phyloP scores from a whole-genome alignment of 2,329 filamentous ascomycete species.

The Aureobasidium pullulans region DNA sequence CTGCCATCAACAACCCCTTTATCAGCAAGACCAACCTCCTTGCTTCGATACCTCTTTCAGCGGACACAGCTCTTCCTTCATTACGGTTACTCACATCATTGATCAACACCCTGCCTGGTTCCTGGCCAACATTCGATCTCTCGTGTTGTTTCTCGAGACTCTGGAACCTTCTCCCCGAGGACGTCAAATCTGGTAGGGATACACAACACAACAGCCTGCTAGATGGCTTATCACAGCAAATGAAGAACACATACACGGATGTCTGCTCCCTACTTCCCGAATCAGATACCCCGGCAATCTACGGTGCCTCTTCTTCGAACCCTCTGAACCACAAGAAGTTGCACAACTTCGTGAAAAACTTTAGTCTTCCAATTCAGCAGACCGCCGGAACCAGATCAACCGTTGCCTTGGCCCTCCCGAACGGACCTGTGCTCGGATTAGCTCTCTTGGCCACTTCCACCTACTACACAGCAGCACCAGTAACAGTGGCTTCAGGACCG shows the following conservation, averaged over 20 bases:
- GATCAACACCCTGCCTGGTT: constrained; percentile 18
- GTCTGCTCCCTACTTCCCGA: constrained; percentile 23
- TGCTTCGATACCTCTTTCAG: constrained; percentile 12
- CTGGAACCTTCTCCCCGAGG: constrained; percentile 33
- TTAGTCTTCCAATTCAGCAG: constrained; percentile 21
- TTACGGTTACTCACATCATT: constrained; percentile 22
- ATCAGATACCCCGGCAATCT: constrained; percentile 21
- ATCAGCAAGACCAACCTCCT: constrained; percentile 2
- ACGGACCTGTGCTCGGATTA: constrained; percentile 47
- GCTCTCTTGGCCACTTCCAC: constrained; percentile 43
- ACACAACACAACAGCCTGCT: constrained; percentile 17
- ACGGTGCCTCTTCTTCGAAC: constrained; percentile 24
- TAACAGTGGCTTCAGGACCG: constrained; percentile 40
- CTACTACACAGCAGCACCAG: constrained; percentile 46
- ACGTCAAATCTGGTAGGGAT: constrained; percentile 25
- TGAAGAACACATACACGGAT: constrained; percentile 23
- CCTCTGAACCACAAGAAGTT: constrained; percentile 22
- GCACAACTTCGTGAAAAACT: constrained; percentile 21
- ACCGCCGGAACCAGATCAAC: constrained; percentile 31
- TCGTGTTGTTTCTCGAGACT: constrained; percentile 30
- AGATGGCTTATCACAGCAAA: constrained; percentile 20
- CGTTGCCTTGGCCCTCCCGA: constrained; percentile 46
- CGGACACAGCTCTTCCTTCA: constrained; percentile 20
- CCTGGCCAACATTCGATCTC: constrained; percentile 25
- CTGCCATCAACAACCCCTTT: not conserved